These are phyloP conservation scores for Teunomyces atbi DNA, from an alignment of 805 yeast species.

Conservation along the genomic window DNA sequence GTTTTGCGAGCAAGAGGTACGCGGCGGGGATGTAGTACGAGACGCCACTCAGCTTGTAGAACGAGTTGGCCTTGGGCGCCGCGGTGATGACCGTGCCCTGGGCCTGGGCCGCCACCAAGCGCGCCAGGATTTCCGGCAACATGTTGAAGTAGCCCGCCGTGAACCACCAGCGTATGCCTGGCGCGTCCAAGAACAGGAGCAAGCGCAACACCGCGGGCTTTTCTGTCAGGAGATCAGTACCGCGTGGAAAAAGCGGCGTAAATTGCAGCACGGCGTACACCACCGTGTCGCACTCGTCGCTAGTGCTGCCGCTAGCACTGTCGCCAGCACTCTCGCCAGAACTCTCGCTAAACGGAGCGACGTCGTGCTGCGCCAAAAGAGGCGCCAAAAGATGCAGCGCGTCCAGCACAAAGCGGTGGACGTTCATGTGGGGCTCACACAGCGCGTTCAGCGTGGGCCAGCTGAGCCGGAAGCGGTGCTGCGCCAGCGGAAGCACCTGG, in stretches of 20 bases:
- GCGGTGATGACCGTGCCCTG: conserved; percentile 81
- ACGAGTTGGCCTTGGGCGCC: conserved; percentile 91
- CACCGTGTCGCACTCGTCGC: too few species aligned
- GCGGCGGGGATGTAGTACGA: conserved; percentile 84
- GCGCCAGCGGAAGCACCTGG: conserved; percentile 48
- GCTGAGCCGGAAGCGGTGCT: conserved; percentile 52
- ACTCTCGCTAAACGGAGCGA: too few species aligned
- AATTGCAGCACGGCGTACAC: conserved; percentile 93
- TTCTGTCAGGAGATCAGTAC: conserved; percentile 71
- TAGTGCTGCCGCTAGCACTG: too few species aligned
- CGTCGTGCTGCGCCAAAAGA: conserved; percentile 52
- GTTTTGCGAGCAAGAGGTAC: conserved; percentile 70
- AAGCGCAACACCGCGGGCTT: conserved; percentile 64
- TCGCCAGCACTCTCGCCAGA: too few species aligned
- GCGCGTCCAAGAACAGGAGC: conserved; percentile 55
- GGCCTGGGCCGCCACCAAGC: conserved; percentile 57
- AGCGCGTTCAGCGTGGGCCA: conserved; percentile 76
- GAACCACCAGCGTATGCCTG: conserved; percentile 69
- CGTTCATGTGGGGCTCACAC: conserved; percentile 63
- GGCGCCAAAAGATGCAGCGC: conserved; percentile 58
- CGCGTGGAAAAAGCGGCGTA: conserved; percentile 69
- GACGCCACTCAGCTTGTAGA: conserved; percentile 79
- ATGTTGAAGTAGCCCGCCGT: conserved; percentile 97
- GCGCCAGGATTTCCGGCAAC: conserved; percentile 65
- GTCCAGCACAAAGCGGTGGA: conserved; percentile 50